Conservation (phyloP, 768 basidiomycete species). For the Gloeostereum incarnatum region DNA sequence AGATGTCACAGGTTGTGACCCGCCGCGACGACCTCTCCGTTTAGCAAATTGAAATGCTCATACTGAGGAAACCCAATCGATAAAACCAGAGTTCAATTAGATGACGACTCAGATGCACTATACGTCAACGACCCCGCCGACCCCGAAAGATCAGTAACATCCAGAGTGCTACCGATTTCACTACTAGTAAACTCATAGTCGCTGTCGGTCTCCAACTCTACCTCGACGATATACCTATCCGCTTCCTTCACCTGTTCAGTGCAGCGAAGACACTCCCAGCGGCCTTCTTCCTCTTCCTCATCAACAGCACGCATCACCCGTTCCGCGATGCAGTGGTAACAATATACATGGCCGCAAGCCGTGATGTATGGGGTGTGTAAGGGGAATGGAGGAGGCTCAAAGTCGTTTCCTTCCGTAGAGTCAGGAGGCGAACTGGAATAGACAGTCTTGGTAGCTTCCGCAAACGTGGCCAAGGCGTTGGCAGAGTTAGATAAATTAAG, state of each 20-base stretch:
- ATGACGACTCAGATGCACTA: constrained; percentile 34
- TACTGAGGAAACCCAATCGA: too few relatives aligned
- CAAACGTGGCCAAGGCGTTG: constrained; percentile 35
- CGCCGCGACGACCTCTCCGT: too few relatives aligned
- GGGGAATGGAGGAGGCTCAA: constrained; percentile 47
- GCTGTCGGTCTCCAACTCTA: constrained; percentile 33
- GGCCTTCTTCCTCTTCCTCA: constrained; percentile 43
- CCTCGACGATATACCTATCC: constrained; percentile 45
- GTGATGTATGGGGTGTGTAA: constrained; percentile 79
- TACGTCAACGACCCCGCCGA: constrained; percentile 38
- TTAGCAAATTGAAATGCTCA: too few relatives aligned
- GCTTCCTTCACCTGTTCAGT: constrained; percentile 53
- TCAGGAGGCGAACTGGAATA: constrained; percentile 14
- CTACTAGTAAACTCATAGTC: constrained; percentile 53
- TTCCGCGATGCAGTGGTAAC: constrained; percentile 88
- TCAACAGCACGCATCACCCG: constrained; percentile 67
- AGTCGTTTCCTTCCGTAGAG: constrained; percentile 17
- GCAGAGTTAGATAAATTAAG: constrained; percentile 45
- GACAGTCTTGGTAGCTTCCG: constrained; percentile 12
- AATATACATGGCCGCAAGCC: constrained; percentile 81
- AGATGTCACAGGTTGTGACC: too few relatives aligned
- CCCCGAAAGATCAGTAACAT: constrained; percentile 45
- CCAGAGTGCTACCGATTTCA: constrained; percentile 40
- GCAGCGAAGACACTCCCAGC: constrained; percentile 86
- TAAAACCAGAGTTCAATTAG: too few relatives aligned